These are phyloP conservation scores for Ophiostoma quercus DNA, from an alignment of 2,329 filamentous ascomycete species.

Conservation along the genomic window DNA sequence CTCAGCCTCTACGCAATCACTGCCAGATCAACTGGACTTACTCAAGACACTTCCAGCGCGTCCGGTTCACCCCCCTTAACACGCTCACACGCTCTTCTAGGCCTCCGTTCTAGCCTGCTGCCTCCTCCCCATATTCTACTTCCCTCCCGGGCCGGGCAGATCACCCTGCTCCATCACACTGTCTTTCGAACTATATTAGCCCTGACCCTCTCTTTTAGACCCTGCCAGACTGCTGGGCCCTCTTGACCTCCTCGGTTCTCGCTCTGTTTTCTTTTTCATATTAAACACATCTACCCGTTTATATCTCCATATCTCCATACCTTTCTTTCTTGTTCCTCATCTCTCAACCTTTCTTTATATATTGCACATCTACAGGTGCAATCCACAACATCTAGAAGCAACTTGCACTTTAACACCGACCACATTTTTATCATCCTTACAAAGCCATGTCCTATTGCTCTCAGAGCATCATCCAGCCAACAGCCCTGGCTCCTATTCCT, in stretches of 20 bases:
- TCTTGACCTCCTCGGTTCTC: not conserved
- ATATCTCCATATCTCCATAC: not conserved
- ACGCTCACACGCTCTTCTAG: not conserved
- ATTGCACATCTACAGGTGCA: not conserved
- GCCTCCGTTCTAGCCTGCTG: not conserved
- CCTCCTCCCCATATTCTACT: not conserved
- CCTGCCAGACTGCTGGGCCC: not conserved
- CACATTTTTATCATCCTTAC: not conserved
- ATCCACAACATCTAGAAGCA: not conserved
- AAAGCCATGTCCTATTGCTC: not conserved
- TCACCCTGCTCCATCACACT: conserved; percentile 4
- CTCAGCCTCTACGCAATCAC: not conserved
- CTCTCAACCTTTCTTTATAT: not conserved
- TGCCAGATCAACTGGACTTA: not conserved
- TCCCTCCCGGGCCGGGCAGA: conserved; percentile 11
- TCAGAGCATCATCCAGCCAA: not conserved
- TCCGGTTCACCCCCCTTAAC: not conserved
- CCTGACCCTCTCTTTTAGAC: not conserved
- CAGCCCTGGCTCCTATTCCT: not conserved
- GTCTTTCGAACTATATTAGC: not conserved
- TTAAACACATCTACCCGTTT: not conserved
- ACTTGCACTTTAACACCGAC: not conserved
- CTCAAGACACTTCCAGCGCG: not conserved
- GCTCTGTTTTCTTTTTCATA: conserved; percentile 1
- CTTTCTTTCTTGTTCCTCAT: not conserved